These are phyloP conservation scores for Arbutus unedo DNA, from an alignment of 148 eudicot species.

Conservation along the genomic window DNA sequence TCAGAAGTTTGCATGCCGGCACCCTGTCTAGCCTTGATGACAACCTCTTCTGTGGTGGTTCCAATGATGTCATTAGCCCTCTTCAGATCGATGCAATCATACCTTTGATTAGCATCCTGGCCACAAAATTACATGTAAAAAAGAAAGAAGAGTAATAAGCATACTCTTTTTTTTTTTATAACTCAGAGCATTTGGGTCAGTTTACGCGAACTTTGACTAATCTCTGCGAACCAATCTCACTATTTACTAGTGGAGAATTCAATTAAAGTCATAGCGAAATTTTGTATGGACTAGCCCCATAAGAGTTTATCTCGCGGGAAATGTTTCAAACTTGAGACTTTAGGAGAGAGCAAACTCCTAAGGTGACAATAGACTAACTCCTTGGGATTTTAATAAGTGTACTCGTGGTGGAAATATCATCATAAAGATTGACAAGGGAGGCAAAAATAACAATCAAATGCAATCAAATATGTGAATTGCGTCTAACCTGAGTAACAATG, in stretches of 20 bases:
- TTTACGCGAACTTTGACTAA: too few species aligned
- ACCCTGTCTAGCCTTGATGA: conserved; percentile 52
- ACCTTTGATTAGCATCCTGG: conserved; percentile 81
- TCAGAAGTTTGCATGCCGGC: neutral
- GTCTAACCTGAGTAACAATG: conserved; percentile 78
- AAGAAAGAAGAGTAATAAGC: neutral
- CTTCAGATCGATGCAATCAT: conserved; percentile 56
- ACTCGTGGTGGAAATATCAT: neutral
- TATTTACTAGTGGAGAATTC: too few species aligned
- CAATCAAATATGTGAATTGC: neutral
- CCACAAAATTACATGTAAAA: neutral
- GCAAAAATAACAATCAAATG: neutral
- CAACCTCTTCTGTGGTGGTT: conserved; percentile 76
- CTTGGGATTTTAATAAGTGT: too few species aligned
- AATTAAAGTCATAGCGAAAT: too few species aligned
- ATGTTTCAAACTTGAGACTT: too few species aligned
- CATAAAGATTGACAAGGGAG: neutral
- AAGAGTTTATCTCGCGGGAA: too few species aligned
- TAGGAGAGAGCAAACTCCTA: too few species aligned
- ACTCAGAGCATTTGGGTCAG: too few species aligned
- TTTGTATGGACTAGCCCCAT: too few species aligned
- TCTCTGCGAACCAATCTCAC: too few species aligned
- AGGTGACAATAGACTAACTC: too few species aligned
- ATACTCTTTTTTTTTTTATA: neutral
- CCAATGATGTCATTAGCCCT: conserved; percentile 90